These are phyloP conservation scores for Pseudogymnoascus pannorum DNA, from an alignment of 2,329 filamentous ascomycete genomes.

Conservation along the genomic window DNA sequence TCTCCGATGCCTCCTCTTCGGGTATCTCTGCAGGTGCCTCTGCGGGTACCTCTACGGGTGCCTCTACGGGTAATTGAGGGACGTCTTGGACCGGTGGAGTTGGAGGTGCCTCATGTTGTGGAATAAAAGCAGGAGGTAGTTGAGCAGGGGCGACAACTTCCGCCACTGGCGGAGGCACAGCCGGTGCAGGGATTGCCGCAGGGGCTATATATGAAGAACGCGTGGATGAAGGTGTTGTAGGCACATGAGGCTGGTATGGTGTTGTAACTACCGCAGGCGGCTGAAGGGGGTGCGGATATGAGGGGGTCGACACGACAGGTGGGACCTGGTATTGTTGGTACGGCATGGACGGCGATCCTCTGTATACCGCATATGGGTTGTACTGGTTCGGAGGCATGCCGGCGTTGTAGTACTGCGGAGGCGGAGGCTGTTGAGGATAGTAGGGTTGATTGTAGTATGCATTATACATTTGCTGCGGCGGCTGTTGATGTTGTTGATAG, in stretches of 20 bases:
- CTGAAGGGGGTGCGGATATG: constrained; percentile 38
- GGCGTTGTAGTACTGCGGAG: constrained; percentile 50
- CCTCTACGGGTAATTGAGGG: not conserved
- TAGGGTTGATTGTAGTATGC: constrained; percentile 45
- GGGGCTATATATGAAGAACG: constrained; percentile 24
- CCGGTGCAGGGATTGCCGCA: constrained; percentile 34
- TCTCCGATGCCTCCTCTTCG: constrained; percentile 34
- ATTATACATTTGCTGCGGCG: constrained; percentile 39
- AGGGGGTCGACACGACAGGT: constrained; percentile 31
- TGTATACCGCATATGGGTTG: constrained; percentile 42
- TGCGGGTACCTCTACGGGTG: constrained; percentile 17
- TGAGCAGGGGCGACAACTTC: constrained; percentile 25
- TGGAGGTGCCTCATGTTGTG: not conserved
- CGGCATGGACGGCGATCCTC: constrained; percentile 40
- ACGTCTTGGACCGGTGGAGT: not conserved
- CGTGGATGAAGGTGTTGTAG: constrained; percentile 33
- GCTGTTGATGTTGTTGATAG: constrained; percentile 30
- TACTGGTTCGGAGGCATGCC: constrained; percentile 41
- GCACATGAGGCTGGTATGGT: constrained; percentile 47
- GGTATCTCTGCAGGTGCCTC: constrained; percentile 13
- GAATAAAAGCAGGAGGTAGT: constrained; percentile 27
- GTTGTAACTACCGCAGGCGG: constrained; percentile 47
- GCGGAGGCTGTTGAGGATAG: constrained; percentile 48
- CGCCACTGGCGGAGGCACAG: constrained; percentile 40
- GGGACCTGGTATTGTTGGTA: constrained; percentile 48